phyloP scores from a whole-genome alignment of 768 basidiomycete genomes.

The Trametes meyenii region DNA sequence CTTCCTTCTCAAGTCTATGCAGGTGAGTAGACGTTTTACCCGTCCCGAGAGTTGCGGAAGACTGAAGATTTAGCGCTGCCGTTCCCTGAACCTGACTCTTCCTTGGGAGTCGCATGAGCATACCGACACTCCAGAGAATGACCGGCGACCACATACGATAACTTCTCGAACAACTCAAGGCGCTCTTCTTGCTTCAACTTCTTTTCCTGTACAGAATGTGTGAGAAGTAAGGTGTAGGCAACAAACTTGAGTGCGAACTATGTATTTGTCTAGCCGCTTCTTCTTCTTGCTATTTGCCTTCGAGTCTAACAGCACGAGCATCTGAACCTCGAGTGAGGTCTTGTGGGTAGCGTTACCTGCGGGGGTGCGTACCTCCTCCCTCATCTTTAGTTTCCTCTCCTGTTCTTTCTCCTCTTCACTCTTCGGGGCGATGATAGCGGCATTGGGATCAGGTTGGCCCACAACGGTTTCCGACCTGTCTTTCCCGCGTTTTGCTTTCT shows the following conservation, averaged over 20 bases:
- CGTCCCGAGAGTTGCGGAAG: constrained; percentile 84
- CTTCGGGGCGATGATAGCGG: constrained; percentile 59
- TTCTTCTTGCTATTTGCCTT: constrained; percentile 85
- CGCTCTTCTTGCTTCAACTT: constrained; percentile 92
- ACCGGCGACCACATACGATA: constrained; percentile 60
- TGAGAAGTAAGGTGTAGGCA: constrained; percentile 1
- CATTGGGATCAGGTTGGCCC: constrained; percentile 52
- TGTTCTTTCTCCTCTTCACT: constrained; percentile 60
- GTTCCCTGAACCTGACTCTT: constrained; percentile 74
- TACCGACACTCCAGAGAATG: constrained; percentile 7
- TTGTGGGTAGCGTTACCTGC: not conserved
- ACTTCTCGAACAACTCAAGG: constrained; percentile 71
- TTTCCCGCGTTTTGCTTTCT: constrained; percentile 29
- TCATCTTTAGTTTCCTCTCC: constrained; percentile 60
- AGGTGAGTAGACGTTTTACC: constrained; percentile 64
- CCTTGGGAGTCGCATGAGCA: constrained; percentile 44
- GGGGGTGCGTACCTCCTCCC: constrained; percentile 56
- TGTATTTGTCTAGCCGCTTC: constrained; percentile 90
- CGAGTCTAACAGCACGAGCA: constrained; percentile 54
- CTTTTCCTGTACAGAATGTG: constrained; percentile 63
- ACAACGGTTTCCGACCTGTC: constrained; percentile 18
- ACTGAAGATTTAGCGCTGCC: constrained; percentile 61
- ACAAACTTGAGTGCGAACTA: constrained; percentile 52
- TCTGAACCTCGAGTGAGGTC: constrained; percentile 9
- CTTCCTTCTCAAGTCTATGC: constrained; percentile 57